These are phyloP conservation scores for Fusarium guadeloupense DNA, from an alignment of 2,329 filamentous ascomycete genomes.

Conservation along the genomic window DNA sequence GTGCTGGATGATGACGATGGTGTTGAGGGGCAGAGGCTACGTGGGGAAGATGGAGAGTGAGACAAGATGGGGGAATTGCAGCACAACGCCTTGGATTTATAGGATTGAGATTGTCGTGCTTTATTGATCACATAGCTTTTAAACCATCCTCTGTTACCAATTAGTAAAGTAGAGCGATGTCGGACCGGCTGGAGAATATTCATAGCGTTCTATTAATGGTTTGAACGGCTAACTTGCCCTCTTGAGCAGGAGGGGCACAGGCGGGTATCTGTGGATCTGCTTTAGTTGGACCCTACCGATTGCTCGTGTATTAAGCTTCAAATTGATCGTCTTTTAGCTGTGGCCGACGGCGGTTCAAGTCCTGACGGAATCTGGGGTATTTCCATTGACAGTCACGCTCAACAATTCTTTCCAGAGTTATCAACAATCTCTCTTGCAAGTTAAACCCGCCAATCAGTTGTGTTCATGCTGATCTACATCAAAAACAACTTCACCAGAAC, in stretches of 20 bases:
- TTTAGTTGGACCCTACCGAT: conserved; percentile 1
- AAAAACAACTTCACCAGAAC: not conserved
- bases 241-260: not conserved
- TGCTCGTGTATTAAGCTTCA: not conserved
- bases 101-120: not conserved
- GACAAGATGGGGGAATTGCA: not conserved
- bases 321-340: not conserved
- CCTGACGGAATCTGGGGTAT: conserved; percentile 4
- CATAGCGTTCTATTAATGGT: conserved; percentile 20
- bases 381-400: not conserved
- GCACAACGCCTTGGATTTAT: not conserved
- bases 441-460: not conserved
- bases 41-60: conserved; percentile 4
- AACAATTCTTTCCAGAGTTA: no score
- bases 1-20: conserved; percentile 2
- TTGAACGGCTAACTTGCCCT: conserved; percentile 3
- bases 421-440: not conserved
- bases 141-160: not conserved
- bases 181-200: conserved; percentile 26
- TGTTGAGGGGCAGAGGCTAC: conserved; percentile 12
- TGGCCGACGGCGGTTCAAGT: not conserved
- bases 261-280: conserved; percentile 38
- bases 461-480: not conserved
- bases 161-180: conserved; percentile 33
- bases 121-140: not conserved